A percentile compares a stretch with the other conserved stretches of the same genome.
phyloP scores from a whole-genome alignment of 768 basidiomycete genomes.

The Botryobasidium botryosum region DNA sequence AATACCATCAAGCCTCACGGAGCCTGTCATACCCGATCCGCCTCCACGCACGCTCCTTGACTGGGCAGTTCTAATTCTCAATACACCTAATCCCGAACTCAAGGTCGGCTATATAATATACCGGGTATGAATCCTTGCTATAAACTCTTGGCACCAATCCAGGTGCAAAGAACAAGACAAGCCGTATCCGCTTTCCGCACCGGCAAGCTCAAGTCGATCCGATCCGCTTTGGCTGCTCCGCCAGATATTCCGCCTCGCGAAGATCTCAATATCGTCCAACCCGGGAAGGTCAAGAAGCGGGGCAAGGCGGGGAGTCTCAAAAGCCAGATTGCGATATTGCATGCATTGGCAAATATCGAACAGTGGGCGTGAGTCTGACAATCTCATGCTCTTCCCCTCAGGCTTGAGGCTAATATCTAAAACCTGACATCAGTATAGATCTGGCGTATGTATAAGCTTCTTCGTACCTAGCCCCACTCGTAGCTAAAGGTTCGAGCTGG shows the following conservation, averaged over 20 bases:
- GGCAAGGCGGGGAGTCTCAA: slow-evolving; percentile 30
- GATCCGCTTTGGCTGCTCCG: slow-evolving; percentile 30
- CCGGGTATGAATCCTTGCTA: neutral
- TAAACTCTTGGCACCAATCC: slow-evolving; percentile 3
- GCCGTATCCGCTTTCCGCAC: slow-evolving; percentile 54
- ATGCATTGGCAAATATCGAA: slow-evolving; percentile 72
- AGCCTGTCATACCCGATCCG: too few relatives aligned
- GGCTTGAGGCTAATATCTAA: too few relatives aligned
- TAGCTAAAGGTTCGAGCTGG: neutral
- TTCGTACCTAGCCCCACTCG: too few relatives aligned
- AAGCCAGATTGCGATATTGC: slow-evolving; percentile 56
- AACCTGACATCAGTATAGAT: slow-evolving; percentile 31
- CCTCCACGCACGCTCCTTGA: slow-evolving; percentile 60
- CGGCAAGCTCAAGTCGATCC: slow-evolving; percentile 47
- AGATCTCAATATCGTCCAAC: slow-evolving; percentile 36
- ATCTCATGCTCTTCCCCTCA: neutral
- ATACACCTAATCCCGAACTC: slow-evolving; percentile 48
- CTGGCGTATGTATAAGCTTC: slow-evolving; percentile 34
- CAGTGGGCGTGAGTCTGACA: slow-evolving; percentile 60
- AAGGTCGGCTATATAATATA: slow-evolving; percentile 26
- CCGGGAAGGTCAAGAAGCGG: slow-evolving; percentile 38
- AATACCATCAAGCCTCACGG: too few relatives aligned
- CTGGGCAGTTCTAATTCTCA: slow-evolving; percentile 64
- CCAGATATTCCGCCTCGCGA: slow-evolving; percentile 52
- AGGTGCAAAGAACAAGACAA: slow-evolving; percentile 54